Percentiles rank a stretch among this genome's conserved stretches.
Evolutionary conservation across 441 rosid species (phyloP).

Genomic region (Gossypium laxum): DNA sequence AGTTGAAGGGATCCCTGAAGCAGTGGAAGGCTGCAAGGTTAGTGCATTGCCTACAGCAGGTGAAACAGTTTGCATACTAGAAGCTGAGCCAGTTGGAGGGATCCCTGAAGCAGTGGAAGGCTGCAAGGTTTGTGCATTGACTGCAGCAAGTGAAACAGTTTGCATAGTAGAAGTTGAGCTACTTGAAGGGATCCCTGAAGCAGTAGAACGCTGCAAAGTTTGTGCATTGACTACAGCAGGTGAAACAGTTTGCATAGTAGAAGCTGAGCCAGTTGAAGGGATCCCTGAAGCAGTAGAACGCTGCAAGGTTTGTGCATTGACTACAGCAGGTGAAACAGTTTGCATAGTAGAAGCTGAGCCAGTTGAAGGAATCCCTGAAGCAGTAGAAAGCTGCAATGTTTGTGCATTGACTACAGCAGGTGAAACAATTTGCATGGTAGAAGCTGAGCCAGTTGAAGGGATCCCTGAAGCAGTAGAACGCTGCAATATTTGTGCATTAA

Average conservation of each 20-base stretch:
- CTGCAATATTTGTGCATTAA: neutral
- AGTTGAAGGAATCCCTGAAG: no score
- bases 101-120: slow-evolving; percentile 28
- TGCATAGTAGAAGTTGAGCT: neutral
- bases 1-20: slow-evolving; percentile 23
- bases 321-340: slow-evolving; percentile 16
- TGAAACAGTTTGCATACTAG: slow-evolving; percentile 2
- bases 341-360: slow-evolving; percentile 20
- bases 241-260: neutral
- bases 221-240: neutral
- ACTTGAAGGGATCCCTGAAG: neutral
- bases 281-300: slow-evolving; percentile 18
- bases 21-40: slow-evolving; percentile 19
- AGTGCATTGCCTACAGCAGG: neutral
- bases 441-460: neutral
- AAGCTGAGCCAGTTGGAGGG: slow-evolving; percentile 29
- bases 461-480: neutral
- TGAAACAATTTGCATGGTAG: neutral
- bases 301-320: slow-evolving; percentile 9
- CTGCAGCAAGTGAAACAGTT: neutral
- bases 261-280: neutral
- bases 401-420: neutral
- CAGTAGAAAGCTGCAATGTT: no score
- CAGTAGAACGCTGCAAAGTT: neutral
- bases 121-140: slow-evolving; percentile 14